Base-by-base conservation (phyloP, 257 asterid genomes). In the Solanum ossicruentum region DNA sequence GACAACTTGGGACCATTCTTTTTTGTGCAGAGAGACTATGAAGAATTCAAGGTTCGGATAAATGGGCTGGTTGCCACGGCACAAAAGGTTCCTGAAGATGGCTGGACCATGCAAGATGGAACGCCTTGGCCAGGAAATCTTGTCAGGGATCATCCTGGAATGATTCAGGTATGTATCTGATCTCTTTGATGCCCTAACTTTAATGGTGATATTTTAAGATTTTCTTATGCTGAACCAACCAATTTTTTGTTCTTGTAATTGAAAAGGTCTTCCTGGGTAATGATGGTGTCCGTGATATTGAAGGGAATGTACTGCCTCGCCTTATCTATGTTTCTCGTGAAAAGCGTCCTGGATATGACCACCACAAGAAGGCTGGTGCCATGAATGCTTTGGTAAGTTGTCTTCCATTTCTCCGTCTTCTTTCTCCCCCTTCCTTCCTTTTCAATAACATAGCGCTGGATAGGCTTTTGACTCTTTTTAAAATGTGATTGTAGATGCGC, bases 51-150 rank as follows among this genome's bases (percentile, higher is more conserved):
- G 90, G 89, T 95, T 75, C 89, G 98, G 84, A 92, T 95, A 85
- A 95, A 95, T 85, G 97, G 94, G 58, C 88, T 95, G 79, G 99
- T 94, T 91, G 89, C 99, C 83, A 92, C 88, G 91, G 96, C 99
- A 23, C 94, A 89, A 86, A 95, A 95, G 93, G 99, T 94, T 88
- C 99, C 99, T 0, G 99, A 95, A 84, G 99, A 95, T 28, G 99
- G 99, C 84, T 95, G 99, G 99, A 95, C 99, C 47, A 95, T 95
- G 99, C 99, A 95, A 91, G 99, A 95, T 55, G 98, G 99, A 41
- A 95, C 99, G 84, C 98, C 93, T 17, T 95, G 99, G 99, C 99
- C 99, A 0, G 99, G 99, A 88, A 95, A 95, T 81, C 93, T 90
- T 84, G 98, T 95, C 88, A 89, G 99, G 92, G 99, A 95, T 90